These are phyloP conservation scores for Crithidia sp. DNA, from an alignment of 208 protist species.

Conservation along the genomic window DNA sequence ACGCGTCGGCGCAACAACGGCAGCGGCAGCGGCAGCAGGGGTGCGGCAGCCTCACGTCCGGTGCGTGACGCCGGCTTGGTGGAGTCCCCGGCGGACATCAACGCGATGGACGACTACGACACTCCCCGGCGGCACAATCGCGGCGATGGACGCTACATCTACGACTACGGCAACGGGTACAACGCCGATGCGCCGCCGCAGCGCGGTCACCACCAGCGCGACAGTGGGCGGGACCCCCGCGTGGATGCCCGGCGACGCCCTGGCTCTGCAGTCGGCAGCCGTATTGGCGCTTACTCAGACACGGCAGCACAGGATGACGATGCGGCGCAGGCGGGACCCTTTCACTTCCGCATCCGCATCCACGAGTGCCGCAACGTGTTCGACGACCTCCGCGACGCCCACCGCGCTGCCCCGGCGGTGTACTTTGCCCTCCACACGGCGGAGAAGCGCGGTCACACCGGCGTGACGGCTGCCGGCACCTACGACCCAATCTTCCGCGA, in stretches of 20 bases:
- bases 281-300: not conserved
- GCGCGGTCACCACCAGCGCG: conserved; percentile 1
- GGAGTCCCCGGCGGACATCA: conserved; percentile 21
- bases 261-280: not conserved
- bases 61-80: conserved; percentile 8
- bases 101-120: conserved; percentile 31
- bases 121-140: conserved; percentile 20
- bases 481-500: conserved; percentile 74
- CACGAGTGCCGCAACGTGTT: conserved; percentile 49
- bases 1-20: conserved; percentile 5
- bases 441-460: conserved; percentile 64
- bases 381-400: conserved; percentile 38
- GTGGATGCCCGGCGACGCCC: not conserved
- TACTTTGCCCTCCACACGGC: conserved; percentile 70
- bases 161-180: conserved; percentile 24
- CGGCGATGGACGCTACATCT: conserved; percentile 14
- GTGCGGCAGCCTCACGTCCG: not conserved
- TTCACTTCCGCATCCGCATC: conserved; percentile 64
- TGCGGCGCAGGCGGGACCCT: conserved; percentile 4
- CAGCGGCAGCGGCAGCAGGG: not conserved
- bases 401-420: conserved; percentile 33
- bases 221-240: not conserved
- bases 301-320: not conserved
- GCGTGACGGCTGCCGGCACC: conserved; percentile 37
- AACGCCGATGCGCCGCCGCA: conserved; percentile 1